These are phyloP conservation scores for Brassica carinata DNA, from an alignment of 345 rosid genomes.

Conservation along the genomic window DNA sequence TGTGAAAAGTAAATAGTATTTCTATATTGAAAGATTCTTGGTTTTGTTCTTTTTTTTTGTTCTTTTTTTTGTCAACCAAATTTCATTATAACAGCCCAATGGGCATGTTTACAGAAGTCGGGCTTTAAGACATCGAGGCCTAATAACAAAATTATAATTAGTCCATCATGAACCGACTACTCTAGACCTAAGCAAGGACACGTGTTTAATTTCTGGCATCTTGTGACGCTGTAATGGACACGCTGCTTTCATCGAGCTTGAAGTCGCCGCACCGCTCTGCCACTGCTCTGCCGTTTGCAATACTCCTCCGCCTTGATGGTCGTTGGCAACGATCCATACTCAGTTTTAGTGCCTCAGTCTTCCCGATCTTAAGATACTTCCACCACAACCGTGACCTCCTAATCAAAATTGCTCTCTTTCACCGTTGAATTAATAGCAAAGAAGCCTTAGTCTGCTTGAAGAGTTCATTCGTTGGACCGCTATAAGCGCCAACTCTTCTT, in stretches of 20 bases:
- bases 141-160: no score
- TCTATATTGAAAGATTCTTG: no score
- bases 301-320: neutral
- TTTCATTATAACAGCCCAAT: neutral
- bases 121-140: neutral
- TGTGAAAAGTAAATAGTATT: no score
- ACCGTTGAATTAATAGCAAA: no score
- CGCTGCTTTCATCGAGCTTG: neutral
- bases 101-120: neutral
- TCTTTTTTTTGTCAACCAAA: neutral
- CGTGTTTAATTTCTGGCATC: neutral
- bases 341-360: no score
- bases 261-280: neutral
- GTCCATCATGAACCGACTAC: neutral
- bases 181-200: neutral
- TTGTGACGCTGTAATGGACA: neutral
- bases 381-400: no score
- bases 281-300: neutral
- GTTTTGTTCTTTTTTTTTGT: no score
- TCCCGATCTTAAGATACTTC: no score
- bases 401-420: no score
- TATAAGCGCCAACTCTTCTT: no score
- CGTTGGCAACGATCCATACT: neutral
- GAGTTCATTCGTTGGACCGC: no score
- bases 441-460: no score